A percentile compares a stretch with the other conserved stretches of the same genome.
Conservation (phyloP, 257 asterid species). For the Verbena officinalis region DNA sequence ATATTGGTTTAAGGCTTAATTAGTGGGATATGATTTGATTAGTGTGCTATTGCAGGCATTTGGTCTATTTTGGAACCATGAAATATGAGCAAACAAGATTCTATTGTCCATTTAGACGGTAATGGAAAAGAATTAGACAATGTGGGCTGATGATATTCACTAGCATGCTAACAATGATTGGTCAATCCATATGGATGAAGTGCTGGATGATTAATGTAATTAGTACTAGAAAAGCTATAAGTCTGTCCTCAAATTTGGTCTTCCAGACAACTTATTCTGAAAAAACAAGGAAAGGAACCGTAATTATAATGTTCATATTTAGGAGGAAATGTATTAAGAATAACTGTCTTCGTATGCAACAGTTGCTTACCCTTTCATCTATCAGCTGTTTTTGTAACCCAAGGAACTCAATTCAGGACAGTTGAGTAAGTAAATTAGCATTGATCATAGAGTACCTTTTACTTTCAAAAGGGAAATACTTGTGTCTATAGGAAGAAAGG, state of each 20-base stretch:
- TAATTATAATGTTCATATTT: not conserved
- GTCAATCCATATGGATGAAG: not conserved
- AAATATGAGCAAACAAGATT: not conserved
- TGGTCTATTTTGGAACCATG: not conserved
- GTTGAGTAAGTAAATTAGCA: conserved; percentile 4
- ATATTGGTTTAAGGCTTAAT: no score
- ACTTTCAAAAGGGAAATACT: not conserved
- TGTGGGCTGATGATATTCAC: not conserved
- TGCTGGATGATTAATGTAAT: not conserved
- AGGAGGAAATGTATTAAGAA: no score
- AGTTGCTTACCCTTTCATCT: not conserved
- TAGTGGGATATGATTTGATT: no score
- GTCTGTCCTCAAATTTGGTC: not conserved
- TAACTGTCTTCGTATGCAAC: not conserved
- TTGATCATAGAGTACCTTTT: conserved; percentile 4
- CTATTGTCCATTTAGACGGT: not conserved
- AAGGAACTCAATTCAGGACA: conserved; percentile 5
- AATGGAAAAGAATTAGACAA: not conserved
- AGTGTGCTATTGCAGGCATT: not conserved
- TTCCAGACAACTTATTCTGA: not conserved
- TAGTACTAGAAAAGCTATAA: not conserved
- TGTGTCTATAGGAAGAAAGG: not conserved
- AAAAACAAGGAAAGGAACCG: conserved; percentile 5
- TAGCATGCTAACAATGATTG: not conserved
- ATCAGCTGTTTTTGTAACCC: not conserved